Percentiles rank a stretch among this genome's conserved stretches.
phyloP scores from a whole-genome alignment of 2,329 filamentous ascomycete genomes.

The Colletotrichum sp. region DNA sequence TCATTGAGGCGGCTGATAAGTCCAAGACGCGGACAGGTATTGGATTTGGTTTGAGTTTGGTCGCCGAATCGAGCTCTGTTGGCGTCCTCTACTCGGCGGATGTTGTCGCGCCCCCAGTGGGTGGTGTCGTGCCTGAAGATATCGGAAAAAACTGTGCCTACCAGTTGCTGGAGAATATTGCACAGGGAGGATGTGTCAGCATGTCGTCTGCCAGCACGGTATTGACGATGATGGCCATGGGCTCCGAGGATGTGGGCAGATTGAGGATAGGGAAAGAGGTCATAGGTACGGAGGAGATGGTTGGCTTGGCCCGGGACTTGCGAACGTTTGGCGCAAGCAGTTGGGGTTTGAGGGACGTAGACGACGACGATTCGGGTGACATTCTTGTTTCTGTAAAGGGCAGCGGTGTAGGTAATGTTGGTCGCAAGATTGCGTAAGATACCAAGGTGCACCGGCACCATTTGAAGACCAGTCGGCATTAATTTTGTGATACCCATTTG shows the following conservation, averaged over 20 bases:
- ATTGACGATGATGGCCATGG: conserved; percentile 95
- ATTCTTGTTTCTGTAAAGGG: conserved; percentile 92
- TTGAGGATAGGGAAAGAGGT: conserved; percentile 83
- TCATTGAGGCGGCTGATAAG: conserved; percentile 61
- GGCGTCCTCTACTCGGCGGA: conserved; percentile 91
- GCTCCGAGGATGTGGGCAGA: conserved; percentile 91
- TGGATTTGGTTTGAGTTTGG: conserved; percentile 88
- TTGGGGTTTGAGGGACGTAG: conserved; percentile 85
- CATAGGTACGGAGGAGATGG: conserved; percentile 78
- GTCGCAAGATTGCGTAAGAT: conserved; percentile 77
- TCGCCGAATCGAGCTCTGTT: conserved; percentile 85
- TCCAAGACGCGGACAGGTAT: conserved; percentile 76
- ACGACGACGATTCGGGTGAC: conserved; percentile 70
- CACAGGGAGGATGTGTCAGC: conserved; percentile 82
- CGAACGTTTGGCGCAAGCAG: conserved; percentile 87
- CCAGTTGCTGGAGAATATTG: conserved; percentile 84
- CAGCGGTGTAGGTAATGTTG: conserved; percentile 91
- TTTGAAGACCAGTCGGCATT: conserved; percentile 6
- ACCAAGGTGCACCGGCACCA: conserved; percentile 18
- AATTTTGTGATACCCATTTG: background rate
- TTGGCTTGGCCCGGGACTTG: conserved; percentile 83
- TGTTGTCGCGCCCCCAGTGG: conserved; percentile 73
- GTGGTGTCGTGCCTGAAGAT: conserved; percentile 87
- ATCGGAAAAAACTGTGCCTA: conserved; percentile 88
- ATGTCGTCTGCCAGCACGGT: conserved; percentile 75